Conservation (phyloP, 2,329 filamentous ascomycete genomes). For the Chrysoporthe austroafricana region DNA sequence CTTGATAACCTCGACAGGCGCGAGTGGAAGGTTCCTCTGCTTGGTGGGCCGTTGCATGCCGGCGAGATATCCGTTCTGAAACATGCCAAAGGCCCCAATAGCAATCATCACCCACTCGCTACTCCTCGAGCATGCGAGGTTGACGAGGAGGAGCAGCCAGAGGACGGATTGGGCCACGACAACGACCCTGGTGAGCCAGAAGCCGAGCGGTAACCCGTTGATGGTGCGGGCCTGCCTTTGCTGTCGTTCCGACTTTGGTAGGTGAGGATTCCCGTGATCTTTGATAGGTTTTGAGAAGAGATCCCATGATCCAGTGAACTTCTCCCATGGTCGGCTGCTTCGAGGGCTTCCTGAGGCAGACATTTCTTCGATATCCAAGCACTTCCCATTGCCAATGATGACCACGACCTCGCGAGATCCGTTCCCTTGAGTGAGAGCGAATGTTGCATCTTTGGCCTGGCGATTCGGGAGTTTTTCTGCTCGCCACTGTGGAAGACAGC, state of each 20-base stretch:
- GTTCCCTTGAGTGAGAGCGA: slow-evolving; percentile 46
- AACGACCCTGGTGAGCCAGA: slow-evolving; percentile 27
- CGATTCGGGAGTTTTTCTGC: slow-evolving; percentile 49
- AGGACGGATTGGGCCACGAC: slow-evolving; percentile 27
- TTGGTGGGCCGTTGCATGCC: slow-evolving; percentile 36
- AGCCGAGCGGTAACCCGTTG: slow-evolving; percentile 19
- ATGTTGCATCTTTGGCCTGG: slow-evolving; percentile 35
- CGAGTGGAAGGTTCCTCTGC: slow-evolving; percentile 20
- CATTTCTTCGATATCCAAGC: slow-evolving; percentile 48
- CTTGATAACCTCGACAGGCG: slow-evolving; percentile 15
- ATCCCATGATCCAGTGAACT: slow-evolving; percentile 12
- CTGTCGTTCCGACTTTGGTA: neutral
- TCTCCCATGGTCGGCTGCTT: slow-evolving; percentile 20
- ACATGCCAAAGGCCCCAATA: slow-evolving; percentile 44
- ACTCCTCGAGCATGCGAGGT: slow-evolving; percentile 40
- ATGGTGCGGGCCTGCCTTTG: neutral
- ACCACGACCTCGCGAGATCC: slow-evolving; percentile 46
- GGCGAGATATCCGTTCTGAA: slow-evolving; percentile 45
- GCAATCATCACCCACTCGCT: slow-evolving; percentile 47
- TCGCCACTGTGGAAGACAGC: slow-evolving; percentile 46
- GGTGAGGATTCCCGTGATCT: too few relatives aligned
- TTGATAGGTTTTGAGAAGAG: neutral
- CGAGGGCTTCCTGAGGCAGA: slow-evolving; percentile 31
- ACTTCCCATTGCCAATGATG: slow-evolving; percentile 38
- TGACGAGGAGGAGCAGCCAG: slow-evolving; percentile 48